Evolutionary conservation across 177 flowering plant species (phyloP), one percentile per base, ranked within the genome.

Genomic region (Vitis hybrid): DNA sequence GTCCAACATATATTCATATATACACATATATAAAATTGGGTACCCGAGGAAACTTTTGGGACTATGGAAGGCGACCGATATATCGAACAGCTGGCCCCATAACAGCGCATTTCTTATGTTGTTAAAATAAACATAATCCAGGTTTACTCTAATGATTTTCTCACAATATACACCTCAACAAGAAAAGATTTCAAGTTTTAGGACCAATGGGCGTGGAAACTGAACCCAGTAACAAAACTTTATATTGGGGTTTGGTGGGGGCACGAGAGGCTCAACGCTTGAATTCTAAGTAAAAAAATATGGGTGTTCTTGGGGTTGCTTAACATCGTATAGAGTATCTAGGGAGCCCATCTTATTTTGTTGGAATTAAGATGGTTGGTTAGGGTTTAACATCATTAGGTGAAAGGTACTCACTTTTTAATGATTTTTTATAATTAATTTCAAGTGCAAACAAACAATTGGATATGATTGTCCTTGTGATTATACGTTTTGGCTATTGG

Each of bases 371-470:
- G 55, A 10, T 62, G 66, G 79, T 79, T 74, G 75, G 80, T 77
- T 73, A 73, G 66, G 30, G 62, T 78, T 60, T 74, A 65, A 75
- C 79, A 77, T 80, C 84, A 75, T 78, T 80, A 80, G 82, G 82
- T 83, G 55, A 67, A 71, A 68, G 76, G 60, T 73, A 59, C 62
- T 62, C 2, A 50, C 49, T 68, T 64, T 52, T 55, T 19, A 64
- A 13, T 62, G 21, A 2, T 34, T 71, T 45, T 50, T 54, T 70
- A 12, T 64, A 56, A 49, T 68, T 17, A 65, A 52, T 60, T 71
- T 26, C 21, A 70, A 18, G 52, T 39, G 21, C 69, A 70, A 67
- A 62, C 70, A 70, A 80, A 66, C 67, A 55, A 67, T 70, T 68
- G 58, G 65, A 75, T 75, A 66, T 62, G 64, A 69, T 62, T 72